These are phyloP conservation scores for Aspergillus latus DNA, from an alignment of 2,329 filamentous ascomycete genomes.

Conservation along the genomic window DNA sequence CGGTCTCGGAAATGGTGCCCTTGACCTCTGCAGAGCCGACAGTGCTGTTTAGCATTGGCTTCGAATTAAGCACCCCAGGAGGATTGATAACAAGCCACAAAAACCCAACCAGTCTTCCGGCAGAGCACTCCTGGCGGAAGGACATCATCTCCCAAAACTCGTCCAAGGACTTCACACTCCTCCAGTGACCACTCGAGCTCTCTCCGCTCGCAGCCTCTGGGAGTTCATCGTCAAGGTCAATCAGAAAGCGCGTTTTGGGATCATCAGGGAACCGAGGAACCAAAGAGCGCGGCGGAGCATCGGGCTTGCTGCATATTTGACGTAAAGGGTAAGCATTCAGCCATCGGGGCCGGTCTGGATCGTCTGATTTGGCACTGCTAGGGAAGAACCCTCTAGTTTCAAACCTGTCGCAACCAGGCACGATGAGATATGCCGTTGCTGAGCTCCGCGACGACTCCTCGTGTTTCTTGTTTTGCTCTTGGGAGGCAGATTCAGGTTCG, in stretches of 20 bases:
- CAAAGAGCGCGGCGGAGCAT: conserved; percentile 76
- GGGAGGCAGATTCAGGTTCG: conserved; percentile 41
- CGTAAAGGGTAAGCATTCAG: conserved; percentile 68
- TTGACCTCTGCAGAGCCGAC: conserved; percentile 14
- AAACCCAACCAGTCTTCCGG: conserved; percentile 88
- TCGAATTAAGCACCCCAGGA: conserved; percentile 45
- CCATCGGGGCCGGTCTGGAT: conserved; percentile 44
- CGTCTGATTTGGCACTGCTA: conserved; percentile 42
- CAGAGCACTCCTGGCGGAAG: conserved; percentile 91
- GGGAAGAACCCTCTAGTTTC: conserved; percentile 82
- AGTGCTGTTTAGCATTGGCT: conserved; percentile 33
- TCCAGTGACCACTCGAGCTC: conserved; percentile 67
- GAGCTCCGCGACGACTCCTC: conserved; percentile 35
- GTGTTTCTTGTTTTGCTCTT: conserved; percentile 33
- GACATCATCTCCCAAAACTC: conserved; percentile 99
- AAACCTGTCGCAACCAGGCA: conserved; percentile 80
- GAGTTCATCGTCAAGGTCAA: conserved; percentile 84
- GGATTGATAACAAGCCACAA: conserved; percentile 85
- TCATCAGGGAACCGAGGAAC: conserved; percentile 93
- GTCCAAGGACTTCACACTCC: conserved; percentile 77
- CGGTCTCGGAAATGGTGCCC: background rate
- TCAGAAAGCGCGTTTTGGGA: conserved; percentile 84
- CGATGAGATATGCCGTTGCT: conserved; percentile 76
- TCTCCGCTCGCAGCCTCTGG: conserved; percentile 45
- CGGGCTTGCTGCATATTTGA: conserved; percentile 66